These are phyloP conservation scores for Magnolia sinica DNA, from an alignment of 164 flowering plant genomes.

Conservation along the genomic window DNA sequence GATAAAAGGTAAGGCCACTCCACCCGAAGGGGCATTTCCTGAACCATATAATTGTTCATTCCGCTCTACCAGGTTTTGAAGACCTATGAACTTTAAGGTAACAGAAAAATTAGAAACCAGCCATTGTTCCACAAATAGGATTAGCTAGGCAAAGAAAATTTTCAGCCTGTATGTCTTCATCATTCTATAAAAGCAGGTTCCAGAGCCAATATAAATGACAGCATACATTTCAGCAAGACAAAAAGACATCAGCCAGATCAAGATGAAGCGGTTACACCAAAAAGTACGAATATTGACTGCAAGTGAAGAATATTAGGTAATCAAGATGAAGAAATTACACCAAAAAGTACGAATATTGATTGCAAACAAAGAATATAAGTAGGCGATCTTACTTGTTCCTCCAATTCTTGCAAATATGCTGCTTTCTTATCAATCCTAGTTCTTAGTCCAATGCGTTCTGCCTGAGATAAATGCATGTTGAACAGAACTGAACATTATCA, in stretches of 20 bases:
- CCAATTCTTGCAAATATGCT: slow-evolving; percentile 84
- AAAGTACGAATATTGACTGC: background rate
- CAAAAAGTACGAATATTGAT: background rate
- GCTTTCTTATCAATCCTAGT: slow-evolving; percentile 81
- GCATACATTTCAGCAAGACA: background rate
- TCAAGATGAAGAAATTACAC: background rate
- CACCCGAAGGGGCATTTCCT: slow-evolving; percentile 79
- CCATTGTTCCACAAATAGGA: background rate
- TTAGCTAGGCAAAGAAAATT: background rate
- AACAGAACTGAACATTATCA: background rate
- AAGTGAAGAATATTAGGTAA: too few relatives aligned
- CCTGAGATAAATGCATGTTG: slow-evolving; percentile 28
- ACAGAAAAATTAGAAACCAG: slow-evolving; percentile 7
- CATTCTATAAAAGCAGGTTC: background rate
- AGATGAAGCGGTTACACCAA: background rate
- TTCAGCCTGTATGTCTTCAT: background rate
- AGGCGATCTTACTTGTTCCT: slow-evolving; percentile 70
- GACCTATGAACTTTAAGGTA: slow-evolving; percentile 58
- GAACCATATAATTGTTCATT: slow-evolving; percentile 78
- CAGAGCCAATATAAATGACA: background rate
- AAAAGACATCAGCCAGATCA: background rate
- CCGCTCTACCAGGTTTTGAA: slow-evolving; percentile 74
- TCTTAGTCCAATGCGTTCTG: slow-evolving; percentile 61
- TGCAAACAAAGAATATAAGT: slow-evolving; percentile 1
- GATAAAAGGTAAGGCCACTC: slow-evolving; percentile 91